A percentile compares a stretch with the other conserved stretches of the same genome.
Evolutionary conservation across 805 yeast species (phyloP).

Genomic region (Zygosaccharomyces kombuchaensis): DNA sequence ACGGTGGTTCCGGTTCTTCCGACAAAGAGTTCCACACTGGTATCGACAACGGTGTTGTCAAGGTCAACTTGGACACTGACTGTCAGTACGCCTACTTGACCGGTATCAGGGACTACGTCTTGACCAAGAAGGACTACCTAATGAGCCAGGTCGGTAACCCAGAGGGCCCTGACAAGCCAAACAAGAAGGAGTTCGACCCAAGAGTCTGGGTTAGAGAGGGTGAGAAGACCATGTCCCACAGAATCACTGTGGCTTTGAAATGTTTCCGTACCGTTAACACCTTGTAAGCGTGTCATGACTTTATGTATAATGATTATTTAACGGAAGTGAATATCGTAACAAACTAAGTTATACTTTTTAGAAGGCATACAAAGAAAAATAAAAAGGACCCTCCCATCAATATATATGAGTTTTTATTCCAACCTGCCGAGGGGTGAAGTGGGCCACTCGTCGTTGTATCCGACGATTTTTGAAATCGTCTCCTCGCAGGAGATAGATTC

Average conservation of each 20-base stretch:
- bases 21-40: conserved; percentile 89
- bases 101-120: conserved; percentile 97
- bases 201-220: conserved; percentile 99
- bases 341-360: conserved; percentile 1
- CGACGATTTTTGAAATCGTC: conserved; percentile 83
- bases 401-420: conserved; percentile 35
- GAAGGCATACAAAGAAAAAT: neutral
- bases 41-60: conserved; percentile 91
- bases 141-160: conserved; percentile 94
- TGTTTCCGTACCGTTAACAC: conserved; percentile 78
- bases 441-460: conserved; percentile 33
- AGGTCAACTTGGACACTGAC: conserved; percentile 99
- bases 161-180: conserved; percentile 98
- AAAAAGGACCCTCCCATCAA: neutral
- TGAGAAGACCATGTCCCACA: conserved; percentile 93
- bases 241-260: conserved; percentile 78
- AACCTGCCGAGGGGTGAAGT: conserved; percentile 25
- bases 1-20: conserved; percentile 99
- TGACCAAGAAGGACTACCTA: conserved; percentile 93
- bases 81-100: conserved; percentile 95
- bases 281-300: conserved; percentile 36
- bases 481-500: conserved; percentile 76
- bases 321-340: conserved; percentile 3
- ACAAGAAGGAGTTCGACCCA: conserved; percentile 99
- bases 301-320: conserved; percentile 7